phyloP scores from a whole-genome alignment of 345 rosid genomes.

The Salix brachista region DNA sequence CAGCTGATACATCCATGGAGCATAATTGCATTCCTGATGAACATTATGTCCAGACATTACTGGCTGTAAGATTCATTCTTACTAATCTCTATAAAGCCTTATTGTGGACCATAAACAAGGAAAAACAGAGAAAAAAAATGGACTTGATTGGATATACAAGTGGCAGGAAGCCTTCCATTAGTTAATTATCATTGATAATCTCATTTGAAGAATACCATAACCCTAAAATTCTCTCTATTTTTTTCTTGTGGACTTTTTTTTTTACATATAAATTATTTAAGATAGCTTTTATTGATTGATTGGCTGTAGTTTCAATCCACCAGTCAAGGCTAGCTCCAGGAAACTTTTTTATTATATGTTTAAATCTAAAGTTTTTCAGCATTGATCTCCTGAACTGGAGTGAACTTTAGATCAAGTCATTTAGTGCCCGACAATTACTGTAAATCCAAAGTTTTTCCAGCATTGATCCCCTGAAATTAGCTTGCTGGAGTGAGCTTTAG shows the following conservation, averaged over 20 bases:
- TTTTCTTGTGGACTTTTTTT: background rate
- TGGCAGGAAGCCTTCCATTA: background rate
- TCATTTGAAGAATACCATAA: background rate
- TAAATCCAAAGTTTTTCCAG: background rate
- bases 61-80: constrained; percentile 59
- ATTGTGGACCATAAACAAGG: background rate
- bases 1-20: constrained; percentile 69
- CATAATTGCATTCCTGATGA: constrained; percentile 98
- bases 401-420: background rate
- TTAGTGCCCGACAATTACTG: too few relatives aligned
- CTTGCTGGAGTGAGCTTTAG: background rate
- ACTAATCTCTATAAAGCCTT: background rate
- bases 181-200: background rate
- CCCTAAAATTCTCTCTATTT: background rate
- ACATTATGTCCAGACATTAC: constrained; percentile 88
- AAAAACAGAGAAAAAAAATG: background rate
- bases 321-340: background rate
- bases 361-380: background rate
- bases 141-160: background rate
- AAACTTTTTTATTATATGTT: too few relatives aligned
- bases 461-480: background rate
- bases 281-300: background rate
- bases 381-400: too few relatives aligned
- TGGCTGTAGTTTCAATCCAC: background rate
- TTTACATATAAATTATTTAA: background rate